phyloP scores from a whole-genome alignment of 495 filamentous ascomycete species.

The Podospora comata region DNA sequence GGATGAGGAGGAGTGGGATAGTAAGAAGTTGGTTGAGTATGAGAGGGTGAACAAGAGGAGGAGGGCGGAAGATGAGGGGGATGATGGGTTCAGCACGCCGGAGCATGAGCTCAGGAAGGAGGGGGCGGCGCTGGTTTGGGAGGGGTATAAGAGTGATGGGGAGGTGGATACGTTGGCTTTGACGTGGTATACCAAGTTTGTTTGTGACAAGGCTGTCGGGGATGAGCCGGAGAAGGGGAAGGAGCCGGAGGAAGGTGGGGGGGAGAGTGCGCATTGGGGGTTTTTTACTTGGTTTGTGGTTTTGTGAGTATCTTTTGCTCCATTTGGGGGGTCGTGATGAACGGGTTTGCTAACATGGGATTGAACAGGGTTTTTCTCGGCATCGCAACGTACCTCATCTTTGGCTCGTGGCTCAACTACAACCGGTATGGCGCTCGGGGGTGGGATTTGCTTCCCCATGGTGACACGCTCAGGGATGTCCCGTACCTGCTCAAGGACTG shows the following conservation, averaged over 20 bases:
- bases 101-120: constrained; percentile 47
- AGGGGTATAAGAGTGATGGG: constrained; percentile 60
- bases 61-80: constrained; percentile 19
- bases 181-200: constrained; percentile 82
- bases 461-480: constrained; percentile 85
- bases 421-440: constrained; percentile 92
- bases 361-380: constrained; percentile 71
- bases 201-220: constrained; percentile 59
- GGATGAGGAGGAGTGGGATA: constrained; percentile 59
- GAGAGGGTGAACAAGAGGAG: constrained; percentile 9
- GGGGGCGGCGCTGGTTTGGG: constrained; percentile 63
- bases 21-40: constrained; percentile 41
- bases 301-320: constrained; percentile 61
- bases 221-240: constrained; percentile 29
- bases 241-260: constrained; percentile 31
- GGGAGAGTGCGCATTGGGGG: constrained; percentile 62
- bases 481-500: constrained; percentile 93
- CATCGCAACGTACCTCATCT: constrained; percentile 89
- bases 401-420: constrained; percentile 98
- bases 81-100: constrained; percentile 33
- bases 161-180: constrained; percentile 59
- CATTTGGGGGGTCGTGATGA: too few relatives aligned
- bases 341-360: constrained; percentile 12
- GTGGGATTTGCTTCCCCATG: constrained; percentile 92
- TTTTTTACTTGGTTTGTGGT: constrained; percentile 98